phyloP scores from a whole-genome alignment of 2,329 filamentous ascomycete species.

The Ophiostoma montium region DNA sequence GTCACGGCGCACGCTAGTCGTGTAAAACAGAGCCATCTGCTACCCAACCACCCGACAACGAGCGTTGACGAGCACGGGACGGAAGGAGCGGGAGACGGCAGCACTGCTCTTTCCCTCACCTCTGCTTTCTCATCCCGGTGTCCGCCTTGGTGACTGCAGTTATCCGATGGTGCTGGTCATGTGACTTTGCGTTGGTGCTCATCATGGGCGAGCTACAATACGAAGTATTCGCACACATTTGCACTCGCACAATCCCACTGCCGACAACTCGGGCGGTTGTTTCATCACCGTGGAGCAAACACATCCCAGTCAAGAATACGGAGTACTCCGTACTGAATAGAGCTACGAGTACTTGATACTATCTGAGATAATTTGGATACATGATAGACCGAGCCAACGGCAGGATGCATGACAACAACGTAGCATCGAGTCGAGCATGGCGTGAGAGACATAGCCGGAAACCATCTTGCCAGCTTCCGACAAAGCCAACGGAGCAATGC shows the following conservation, averaged over 20 bases:
- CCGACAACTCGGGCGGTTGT: no score
- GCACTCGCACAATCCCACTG: no score
- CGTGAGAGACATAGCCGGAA: background rate
- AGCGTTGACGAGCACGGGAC: constrained; percentile 3
- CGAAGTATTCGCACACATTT: no score
- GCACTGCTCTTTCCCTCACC: background rate
- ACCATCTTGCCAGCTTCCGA: no score
- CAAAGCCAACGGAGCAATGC: no score
- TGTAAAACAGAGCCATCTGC: background rate
- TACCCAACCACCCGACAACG: constrained; percentile 11
- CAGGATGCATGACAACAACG: background rate
- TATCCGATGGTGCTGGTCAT: background rate
- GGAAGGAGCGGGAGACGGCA: background rate
- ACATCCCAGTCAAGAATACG: no score
- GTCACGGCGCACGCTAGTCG: background rate
- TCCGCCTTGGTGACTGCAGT: background rate
- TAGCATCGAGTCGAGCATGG: background rate
- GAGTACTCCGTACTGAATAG: no score
- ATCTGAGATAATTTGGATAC: background rate
- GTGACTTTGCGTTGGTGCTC: no score
- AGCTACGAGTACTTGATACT: background rate
- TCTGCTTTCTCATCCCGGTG: background rate
- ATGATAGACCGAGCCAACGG: background rate
- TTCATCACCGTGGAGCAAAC: no score
- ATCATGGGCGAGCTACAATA: no score